Evolutionary conservation across 2,329 filamentous ascomycete species (phyloP), one percentile per base, ranked within the genome.

Genomic region (Claviceps sp.): DNA sequence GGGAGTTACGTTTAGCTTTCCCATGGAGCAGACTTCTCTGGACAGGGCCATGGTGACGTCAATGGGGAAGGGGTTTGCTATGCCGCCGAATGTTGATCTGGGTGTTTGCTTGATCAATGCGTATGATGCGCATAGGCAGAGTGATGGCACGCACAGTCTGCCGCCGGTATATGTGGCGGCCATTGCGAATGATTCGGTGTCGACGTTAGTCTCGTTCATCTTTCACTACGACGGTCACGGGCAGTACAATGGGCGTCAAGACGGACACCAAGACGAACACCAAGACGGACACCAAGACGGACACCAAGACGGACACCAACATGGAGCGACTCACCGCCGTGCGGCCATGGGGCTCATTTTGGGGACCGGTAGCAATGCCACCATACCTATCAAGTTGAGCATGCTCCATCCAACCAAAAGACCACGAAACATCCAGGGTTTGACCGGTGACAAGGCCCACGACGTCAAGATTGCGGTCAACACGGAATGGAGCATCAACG

Each of bases 401-500:
- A 76, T 73, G 52, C 70, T 93, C 17, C 79, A 85, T 55, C 70
- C 76, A 8, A 76, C 73, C 52, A 91, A 91, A 63, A 67, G 72
- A 59, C 80, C 70, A 49, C 67, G 60, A 56, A 72, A 68, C 43
- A 68, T 80, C 46, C 71, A 71, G 54, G 66, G 74, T 6, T 67
- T 79, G 39, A 72, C 73, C 16, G 73, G 68, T 8, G 68, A 72
- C 56, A 58, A 56, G 22, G 57, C 72, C 1, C 68, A 72, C 13
- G 73, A 84, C 6, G 70, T 77, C n/a, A 82, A 80, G 57, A 82
- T 89, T 14, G 79, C 87, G 4, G 81, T 91, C 56, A 91, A 91
- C 62, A 91, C 87, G 0, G 87, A 93, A 67, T 90, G 85, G 84
- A 87, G 84, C 50, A 89, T 93, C 59, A 83, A 82, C 26, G 87